phyloP scores from a whole-genome alignment of 345 rosid species.

The Leavenworthia alabamica region DNA sequence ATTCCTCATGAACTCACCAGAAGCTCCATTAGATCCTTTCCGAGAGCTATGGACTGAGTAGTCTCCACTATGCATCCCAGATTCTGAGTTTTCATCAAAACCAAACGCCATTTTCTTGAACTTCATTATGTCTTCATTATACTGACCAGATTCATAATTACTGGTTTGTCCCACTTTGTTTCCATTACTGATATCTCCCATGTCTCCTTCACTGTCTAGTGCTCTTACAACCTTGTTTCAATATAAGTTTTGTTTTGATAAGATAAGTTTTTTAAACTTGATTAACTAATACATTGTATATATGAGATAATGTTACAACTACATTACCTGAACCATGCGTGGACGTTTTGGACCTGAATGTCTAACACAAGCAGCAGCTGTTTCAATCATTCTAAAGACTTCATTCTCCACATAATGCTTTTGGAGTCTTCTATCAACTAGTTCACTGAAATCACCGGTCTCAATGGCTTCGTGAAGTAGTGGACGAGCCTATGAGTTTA shows the following conservation, averaged over 20 bases:
- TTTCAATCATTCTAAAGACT: conserved; percentile 74
- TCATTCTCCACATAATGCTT: conserved; percentile 68
- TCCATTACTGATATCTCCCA: conserved; percentile 78
- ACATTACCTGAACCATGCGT: conserved; percentile 83
- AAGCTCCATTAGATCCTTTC: conserved; percentile 35
- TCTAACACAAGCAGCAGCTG: conserved; percentile 93
- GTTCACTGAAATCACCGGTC: conserved; percentile 54
- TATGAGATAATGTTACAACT: no score
- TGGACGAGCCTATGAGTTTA: conserved; percentile 65
- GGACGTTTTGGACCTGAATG: conserved; percentile 90
- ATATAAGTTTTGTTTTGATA: no score
- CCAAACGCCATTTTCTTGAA: conserved; percentile 73
- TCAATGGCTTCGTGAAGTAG: conserved; percentile 61
- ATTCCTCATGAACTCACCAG: conserved; percentile 42
- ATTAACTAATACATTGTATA: no score
- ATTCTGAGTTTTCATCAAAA: conserved; percentile 45
- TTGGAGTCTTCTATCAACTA: conserved; percentile 69
- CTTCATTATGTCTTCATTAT: conserved; percentile 51
- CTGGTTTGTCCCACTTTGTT: conserved; percentile 69
- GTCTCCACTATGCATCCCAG: conserved; percentile 47
- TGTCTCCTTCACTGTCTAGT: conserved; percentile 60
- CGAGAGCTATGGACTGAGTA: conserved; percentile 32
- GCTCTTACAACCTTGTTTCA: conserved; percentile 80
- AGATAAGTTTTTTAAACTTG: no score
- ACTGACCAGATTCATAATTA: conserved; percentile 64